Conservation (phyloP, 169 alveolate genomes). For the Fabrea salina region DNA sequence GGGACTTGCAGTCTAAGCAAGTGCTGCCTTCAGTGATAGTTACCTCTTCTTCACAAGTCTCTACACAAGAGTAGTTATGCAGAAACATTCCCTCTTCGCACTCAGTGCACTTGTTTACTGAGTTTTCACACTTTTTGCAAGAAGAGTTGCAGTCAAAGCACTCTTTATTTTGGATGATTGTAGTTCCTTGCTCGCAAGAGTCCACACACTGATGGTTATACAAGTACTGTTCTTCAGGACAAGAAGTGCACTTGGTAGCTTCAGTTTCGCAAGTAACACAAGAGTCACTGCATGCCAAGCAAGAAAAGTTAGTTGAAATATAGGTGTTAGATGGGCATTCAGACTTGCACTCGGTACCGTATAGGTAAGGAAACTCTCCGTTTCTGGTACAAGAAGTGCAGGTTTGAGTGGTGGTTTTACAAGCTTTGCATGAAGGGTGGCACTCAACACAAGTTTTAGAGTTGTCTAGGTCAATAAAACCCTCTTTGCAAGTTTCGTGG, state of each 20-base stretch:
- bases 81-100: not conserved
- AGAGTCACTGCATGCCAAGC: not conserved
- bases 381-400: not conserved
- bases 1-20: not conserved
- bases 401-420: not conserved
- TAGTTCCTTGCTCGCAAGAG: not conserved
- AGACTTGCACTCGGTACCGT: not conserved
- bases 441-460: constrained; percentile 2
- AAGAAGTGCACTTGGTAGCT: not conserved
- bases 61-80: not conserved
- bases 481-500: not conserved
- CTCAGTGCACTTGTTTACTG: not conserved
- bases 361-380: not conserved
- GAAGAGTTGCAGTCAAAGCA: not conserved
- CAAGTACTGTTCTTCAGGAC: not conserved
- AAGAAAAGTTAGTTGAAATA: not conserved
- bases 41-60: not conserved
- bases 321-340: not conserved
- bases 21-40: not conserved
- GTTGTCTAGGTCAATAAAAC: not conserved
- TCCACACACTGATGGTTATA: constrained; percentile 9
- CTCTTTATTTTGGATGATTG: not conserved
- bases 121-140: not conserved
- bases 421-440: not conserved
- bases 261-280: not conserved